Percentiles rank a stretch among this genome's conserved stretches.
phyloP scores from a whole-genome alignment of 2,329 filamentous ascomycete genomes.

The Periconia sp. region DNA sequence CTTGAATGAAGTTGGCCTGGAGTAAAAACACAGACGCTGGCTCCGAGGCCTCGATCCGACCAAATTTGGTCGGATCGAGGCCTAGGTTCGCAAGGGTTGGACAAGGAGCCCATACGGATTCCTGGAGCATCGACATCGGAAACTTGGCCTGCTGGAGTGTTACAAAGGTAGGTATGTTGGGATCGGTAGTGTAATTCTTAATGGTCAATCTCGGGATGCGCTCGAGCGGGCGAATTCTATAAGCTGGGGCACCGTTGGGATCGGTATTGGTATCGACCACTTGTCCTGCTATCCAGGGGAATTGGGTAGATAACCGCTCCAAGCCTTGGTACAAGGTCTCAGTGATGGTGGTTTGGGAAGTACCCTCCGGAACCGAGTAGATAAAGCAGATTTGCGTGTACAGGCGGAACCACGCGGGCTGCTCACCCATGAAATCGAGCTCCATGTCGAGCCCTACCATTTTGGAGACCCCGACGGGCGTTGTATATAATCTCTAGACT shows the following conservation, averaged over 20 bases:
- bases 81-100: conserved; percentile 48
- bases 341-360: conserved; percentile 14
- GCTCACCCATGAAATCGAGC: conserved; percentile 53
- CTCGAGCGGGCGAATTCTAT: conserved; percentile 48
- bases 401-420: conserved; percentile 48
- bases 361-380: conserved; percentile 40
- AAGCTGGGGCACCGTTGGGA: conserved; percentile 37
- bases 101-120: conserved; percentile 45
- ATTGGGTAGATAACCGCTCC: conserved; percentile 42
- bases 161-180: conserved; percentile 47
- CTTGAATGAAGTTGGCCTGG: conserved; percentile 57
- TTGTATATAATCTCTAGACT: too few relatives aligned
- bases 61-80: conserved; percentile 20
- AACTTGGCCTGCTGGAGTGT: conserved; percentile 47
- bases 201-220: conserved; percentile 46
- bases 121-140: conserved; percentile 58
- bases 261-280: conserved; percentile 40
- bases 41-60: conserved; percentile 26
- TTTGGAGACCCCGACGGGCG: too few relatives aligned
- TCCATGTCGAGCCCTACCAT: conserved; percentile 23
- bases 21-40: conserved; percentile 53
- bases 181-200: conserved; percentile 51
- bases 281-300: conserved; percentile 57
- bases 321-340: conserved; percentile 13
- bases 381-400: conserved; percentile 56